phyloP scores from a whole-genome alignment of 345 rosid species.

The Acer negundo region DNA sequence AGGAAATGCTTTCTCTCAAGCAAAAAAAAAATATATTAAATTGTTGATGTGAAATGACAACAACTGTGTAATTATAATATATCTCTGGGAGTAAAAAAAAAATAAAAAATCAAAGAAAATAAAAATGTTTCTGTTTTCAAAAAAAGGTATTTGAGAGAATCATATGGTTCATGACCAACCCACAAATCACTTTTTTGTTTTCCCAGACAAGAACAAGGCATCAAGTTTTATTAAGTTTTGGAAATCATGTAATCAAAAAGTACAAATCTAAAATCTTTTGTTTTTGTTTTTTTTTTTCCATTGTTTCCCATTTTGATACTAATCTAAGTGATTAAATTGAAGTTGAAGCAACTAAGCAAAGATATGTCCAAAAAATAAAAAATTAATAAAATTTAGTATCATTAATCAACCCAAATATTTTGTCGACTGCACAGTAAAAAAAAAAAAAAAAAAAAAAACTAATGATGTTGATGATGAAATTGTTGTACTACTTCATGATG shows the following conservation, averaged over 20 bases:
- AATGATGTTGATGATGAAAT: neutral
- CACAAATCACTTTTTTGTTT: constrained; percentile 25
- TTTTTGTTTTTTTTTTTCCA: neutral
- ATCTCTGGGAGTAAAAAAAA: neutral
- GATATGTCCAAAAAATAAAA: neutral
- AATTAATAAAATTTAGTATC: neutral
- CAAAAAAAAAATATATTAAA: neutral
- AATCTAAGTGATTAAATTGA: neutral
- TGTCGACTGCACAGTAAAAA: neutral
- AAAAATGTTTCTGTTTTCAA: constrained; percentile 10
- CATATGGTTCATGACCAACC: constrained; percentile 24
- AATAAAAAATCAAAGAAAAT: no score
- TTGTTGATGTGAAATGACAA: constrained; percentile 6
- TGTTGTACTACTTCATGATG: neutral
- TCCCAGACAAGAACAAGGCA: constrained; percentile 16
- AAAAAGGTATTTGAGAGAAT: constrained; percentile 16
- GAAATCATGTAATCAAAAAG: constrained; percentile 7
- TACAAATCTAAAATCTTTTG: constrained; percentile 10
- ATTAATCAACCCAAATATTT: neutral
- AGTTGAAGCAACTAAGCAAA: neutral
- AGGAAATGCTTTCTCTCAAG: neutral
- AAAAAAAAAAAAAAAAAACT: neutral
- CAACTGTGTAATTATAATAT: neutral
- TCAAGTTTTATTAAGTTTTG: constrained; percentile 4
- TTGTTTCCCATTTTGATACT: neutral